Percentiles rank a stretch among this genome's conserved stretches.
Conservation (phyloP, 2,329 filamentous ascomycete genomes). For the Aureobasidium musti region DNA sequence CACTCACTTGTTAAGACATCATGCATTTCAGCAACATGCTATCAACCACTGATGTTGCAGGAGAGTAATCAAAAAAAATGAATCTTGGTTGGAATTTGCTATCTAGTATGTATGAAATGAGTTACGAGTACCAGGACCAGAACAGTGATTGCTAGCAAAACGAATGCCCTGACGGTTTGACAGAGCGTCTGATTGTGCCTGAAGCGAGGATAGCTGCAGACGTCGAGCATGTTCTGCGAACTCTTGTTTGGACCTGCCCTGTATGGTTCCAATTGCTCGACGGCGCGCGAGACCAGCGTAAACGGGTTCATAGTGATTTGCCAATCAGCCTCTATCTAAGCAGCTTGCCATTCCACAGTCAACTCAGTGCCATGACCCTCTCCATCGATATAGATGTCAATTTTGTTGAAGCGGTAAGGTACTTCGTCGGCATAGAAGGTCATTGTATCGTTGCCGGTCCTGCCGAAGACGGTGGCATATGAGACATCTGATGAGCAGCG, state of each 20-base stretch:
- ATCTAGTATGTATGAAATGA: neutral
- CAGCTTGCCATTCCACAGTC: conserved; percentile 45
- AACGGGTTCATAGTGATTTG: conserved; percentile 32
- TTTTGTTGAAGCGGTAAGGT: conserved; percentile 49
- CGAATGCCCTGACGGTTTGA: neutral
- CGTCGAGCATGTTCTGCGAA: neutral
- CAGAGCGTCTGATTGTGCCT: neutral
- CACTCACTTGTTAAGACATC: too few relatives aligned
- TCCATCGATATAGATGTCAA: conserved; percentile 45
- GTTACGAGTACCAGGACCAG: neutral
- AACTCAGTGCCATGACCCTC: conserved; percentile 39
- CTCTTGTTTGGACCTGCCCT: neutral
- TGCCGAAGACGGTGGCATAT: conserved; percentile 46
- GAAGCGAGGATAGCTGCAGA: neutral
- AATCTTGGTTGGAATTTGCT: neutral
- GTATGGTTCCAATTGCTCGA: neutral
- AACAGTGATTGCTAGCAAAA: neutral
- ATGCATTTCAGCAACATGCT: neutral
- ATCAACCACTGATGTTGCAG: neutral
- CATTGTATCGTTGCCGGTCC: conserved; percentile 41
- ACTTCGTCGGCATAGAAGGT: conserved; percentile 50
- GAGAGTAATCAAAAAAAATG: neutral
- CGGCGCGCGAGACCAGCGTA: neutral
- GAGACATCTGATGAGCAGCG: conserved; percentile 56
- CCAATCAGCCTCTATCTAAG: conserved; percentile 42